Conservation (phyloP, 805 yeast species). For the Sugiyamaella valdiviana region DNA sequence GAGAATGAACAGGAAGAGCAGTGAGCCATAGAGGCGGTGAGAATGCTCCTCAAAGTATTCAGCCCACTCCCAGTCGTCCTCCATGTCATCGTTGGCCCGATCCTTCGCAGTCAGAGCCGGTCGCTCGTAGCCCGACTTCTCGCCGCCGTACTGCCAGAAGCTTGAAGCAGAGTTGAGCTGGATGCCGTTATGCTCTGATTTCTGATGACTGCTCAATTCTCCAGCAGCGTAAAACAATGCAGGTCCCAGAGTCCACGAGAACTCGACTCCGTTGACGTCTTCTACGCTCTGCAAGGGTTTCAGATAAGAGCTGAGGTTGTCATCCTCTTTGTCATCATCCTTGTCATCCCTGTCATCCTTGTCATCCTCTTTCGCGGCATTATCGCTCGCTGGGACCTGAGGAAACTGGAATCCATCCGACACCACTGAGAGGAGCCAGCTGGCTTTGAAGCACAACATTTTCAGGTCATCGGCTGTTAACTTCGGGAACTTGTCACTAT, state of each 20-base stretch:
- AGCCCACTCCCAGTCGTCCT: conserved; percentile 22
- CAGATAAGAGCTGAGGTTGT: conserved; percentile 19
- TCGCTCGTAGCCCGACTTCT: conserved; percentile 6
- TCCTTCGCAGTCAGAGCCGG: conserved; percentile 8
- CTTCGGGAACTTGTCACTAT: conserved; percentile 50
- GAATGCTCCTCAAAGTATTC: conserved; percentile 18
- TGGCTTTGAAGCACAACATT: conserved; percentile 87
- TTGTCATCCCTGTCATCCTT: conserved; percentile 10
- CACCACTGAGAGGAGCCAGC: conserved; percentile 83
- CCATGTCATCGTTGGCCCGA: conserved; percentile 15
- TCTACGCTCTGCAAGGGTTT: conserved; percentile 78
- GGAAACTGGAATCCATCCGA: conserved; percentile 93
- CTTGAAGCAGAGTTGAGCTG: conserved; percentile 15
- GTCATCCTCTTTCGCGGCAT: too few relatives aligned
- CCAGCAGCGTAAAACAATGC: conserved; percentile 77
- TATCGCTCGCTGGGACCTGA: conserved; percentile 12
- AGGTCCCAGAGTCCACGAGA: conserved; percentile 94
- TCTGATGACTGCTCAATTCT: conserved; percentile 28
- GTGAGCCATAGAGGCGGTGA: conserved; percentile 36
- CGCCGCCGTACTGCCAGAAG: conserved; percentile 19
- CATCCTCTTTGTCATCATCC: conserved; percentile 2
- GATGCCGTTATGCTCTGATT: conserved; percentile 15
- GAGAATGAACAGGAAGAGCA: conserved; percentile 31
- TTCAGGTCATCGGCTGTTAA: conserved; percentile 48
- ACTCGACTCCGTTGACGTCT: conserved; percentile 72